Evolutionary conservation across 441 rosid genomes (phyloP), one percentile per base, ranked within the genome.

Genomic region (Jatropha podagrica): DNA sequence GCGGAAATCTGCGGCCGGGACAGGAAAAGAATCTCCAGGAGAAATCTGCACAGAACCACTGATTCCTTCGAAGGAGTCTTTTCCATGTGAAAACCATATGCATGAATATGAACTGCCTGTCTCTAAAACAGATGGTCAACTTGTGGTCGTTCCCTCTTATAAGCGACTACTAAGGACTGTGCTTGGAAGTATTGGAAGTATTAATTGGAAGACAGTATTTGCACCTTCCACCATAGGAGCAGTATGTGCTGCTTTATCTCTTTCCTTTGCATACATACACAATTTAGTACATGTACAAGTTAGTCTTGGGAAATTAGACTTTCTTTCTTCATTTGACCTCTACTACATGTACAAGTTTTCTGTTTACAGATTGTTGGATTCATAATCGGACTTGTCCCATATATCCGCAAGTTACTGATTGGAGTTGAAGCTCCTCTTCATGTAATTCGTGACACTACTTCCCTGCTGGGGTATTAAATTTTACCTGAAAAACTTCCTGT

Each of bases 211-310:
- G 85, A 73, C 82, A 32, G 64, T 93, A 73, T 82, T 95, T 79
- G 92, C 93, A 42, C 97, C 97, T 83, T 89, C 98, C 8, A 88
- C 94, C 23, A 75, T 82, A 60, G 98, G 80, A 80, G 92, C 89
- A 80, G 99, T 95, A 82, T 61, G 88, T 26, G 65, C 42, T 18
- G 13, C 60, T 11, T 7, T 10, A 42, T 63, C 42, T 20, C 40
- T 63, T 65, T 38, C 40, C 65, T 55, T 56, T 55, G 42, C 23
- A n/a, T 54, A 42, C 42, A 10, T 48, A 10, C 3, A 12, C 32
- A 32, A 2, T 32, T 32, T 32, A 32, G 32, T 32, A 32, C 32
- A 32, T 1, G 32, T 2, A 32, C 32, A 44, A 44, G 6, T 44
- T 44, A 44, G 48, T 44, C 10, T 7, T 44, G 48, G 48, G 48